Evolutionary conservation across 2,329 filamentous ascomycete species (phyloP).

Genomic region (Apiospora phragmitis): DNA sequence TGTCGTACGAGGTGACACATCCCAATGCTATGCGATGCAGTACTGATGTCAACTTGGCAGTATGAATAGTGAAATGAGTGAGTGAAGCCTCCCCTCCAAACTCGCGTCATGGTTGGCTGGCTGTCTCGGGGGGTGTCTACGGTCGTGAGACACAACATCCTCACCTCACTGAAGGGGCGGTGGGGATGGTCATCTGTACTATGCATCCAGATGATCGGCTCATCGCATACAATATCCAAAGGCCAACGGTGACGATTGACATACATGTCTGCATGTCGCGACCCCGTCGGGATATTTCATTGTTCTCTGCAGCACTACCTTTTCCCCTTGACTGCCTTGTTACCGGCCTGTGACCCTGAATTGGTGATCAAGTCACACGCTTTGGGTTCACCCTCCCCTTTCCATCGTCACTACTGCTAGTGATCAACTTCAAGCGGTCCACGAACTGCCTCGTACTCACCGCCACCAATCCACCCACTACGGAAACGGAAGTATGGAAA

Average conservation of each 20-base stretch:
- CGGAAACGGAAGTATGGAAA: not conserved
- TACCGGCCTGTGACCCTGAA: not conserved
- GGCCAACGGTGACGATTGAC: not conserved
- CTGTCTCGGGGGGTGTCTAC: not conserved
- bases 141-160: not conserved
- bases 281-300: not conserved
- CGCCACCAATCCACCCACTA: not conserved
- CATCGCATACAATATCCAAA: not conserved
- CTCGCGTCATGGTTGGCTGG: not conserved
- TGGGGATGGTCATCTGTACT: not conserved
- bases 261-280: not conserved
- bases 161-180: not conserved
- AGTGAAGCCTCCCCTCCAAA: not conserved
- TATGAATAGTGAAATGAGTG: not conserved
- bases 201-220: not conserved
- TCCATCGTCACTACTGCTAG: not conserved
- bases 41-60: not conserved
- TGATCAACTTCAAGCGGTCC: too few relatives aligned
- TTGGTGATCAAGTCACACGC: not conserved
- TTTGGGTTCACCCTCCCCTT: not conserved
- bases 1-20: not conserved
- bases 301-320: slow-evolving; percentile 6
- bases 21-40: not conserved
- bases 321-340: not conserved
- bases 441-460: not conserved